Evolutionary conservation across 305 asterid species (phyloP), one percentile per base, ranked within the genome.

Genomic region (Salvia sclarea): DNA sequence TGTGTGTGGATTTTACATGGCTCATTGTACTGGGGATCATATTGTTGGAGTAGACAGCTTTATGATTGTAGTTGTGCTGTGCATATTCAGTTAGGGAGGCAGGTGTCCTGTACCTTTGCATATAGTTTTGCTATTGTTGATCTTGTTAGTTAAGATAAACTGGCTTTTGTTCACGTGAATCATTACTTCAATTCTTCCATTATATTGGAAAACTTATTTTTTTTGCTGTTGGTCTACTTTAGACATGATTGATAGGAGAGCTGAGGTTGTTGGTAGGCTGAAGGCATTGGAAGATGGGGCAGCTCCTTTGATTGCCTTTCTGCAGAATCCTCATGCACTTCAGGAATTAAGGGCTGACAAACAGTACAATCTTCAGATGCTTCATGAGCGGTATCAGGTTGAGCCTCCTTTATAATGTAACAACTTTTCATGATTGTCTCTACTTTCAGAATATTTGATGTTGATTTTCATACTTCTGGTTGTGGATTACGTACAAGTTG

Each of bases 331-430:
- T 62, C 90, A 64, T 74, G 95, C 98, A 17, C 85, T 86, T 63
- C 96, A 85, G 80, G 99, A 95, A 79, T 70, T 95, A 73, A 95
- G 97, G 71, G 79, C 90, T 70, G 99, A 95, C 73, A 95, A 91
- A 68, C 98, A 91, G 83, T 75, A 89, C 81, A 88, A 89, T 78
- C 94, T 95, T 74, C 98, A 88, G 84, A 82, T 95, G 91, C 97
- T 95, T 61, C 82, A 71, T 14, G 99, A 95, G 22, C 93, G 92
- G 0, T 91, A 89, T 78, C 97, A 95, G 99, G 99, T 95, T 67
- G 47, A 73, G 60, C 33, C 71, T 78, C 33, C 17, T 21, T 18
- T 48, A 28, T 21, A 13, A 9, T 52, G 16, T 55, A 8, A 37
- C 47, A n/a, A n/a, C n/a, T n/a, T 16, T 35, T 35, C 28, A 1